Base-by-base conservation (phyloP, 257 asterid species). In the Ocimum tenuiflorum region DNA sequence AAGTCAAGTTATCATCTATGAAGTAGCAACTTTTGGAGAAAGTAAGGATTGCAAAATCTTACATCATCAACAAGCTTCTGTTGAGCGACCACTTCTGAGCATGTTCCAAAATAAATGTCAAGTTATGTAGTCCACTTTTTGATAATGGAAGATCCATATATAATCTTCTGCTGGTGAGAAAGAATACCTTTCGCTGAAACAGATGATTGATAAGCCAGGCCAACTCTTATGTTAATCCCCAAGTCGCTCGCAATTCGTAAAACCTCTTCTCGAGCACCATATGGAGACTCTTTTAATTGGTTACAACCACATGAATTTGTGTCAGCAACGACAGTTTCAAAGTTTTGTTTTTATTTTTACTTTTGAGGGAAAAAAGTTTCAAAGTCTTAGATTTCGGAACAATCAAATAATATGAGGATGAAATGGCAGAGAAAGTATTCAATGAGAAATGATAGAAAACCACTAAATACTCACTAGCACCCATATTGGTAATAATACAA, bases 401-500 rank as follows among this genome's bases (percentile, higher is more conserved):
- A 36, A 19, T 6, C 45, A 23, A 35, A 15, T 38, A 63, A 43
- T 48, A 51, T 8, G 29, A 15, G 24, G 41, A 73, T 15, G 52
- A 56, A 65, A 57, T 49, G 33, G 35, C 15, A 46, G 33, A 31
- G 35, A 45, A 19, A 42, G 27, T 8, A 1, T 33, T 7, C 20
- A 62, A 67, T 8, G 48, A 52, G 20, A 68, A 67, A 66, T 23
- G 41, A 48, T 13, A 36, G 29, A 65, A 42, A 65, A 39, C 47
- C 36, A 43, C 14, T 73, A 8, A 53, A 60, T 61, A 62, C 96
- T 80, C 83, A 94, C 97, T 86, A 49, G 96, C 99, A 68, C 99
- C 97, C 99, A 94, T 90, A 75, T 90, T 94, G 65, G 99, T 88
- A 70, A 94, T 79, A 66, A 94, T 88, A 80, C 94, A 69, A 67